phyloP scores from a whole-genome alignment of 768 basidiomycete genomes.

The Galerina marginata region DNA sequence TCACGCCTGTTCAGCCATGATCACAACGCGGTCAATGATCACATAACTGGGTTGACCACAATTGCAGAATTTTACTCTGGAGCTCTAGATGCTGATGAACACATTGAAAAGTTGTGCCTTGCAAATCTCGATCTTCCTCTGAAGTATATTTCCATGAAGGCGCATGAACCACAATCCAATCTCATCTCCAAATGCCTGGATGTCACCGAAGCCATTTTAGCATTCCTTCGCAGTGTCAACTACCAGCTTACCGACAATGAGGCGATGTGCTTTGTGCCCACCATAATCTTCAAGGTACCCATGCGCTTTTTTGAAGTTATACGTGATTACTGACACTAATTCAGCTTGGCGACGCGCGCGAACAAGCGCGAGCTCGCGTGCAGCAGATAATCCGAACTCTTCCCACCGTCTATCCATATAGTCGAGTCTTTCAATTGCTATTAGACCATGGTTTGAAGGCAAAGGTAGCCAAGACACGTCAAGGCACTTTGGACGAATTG shows the following conservation, averaged over 20 bases:
- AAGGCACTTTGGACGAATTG: conserved; percentile 86
- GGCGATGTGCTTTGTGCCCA: conserved; percentile 86
- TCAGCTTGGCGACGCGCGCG: conserved; percentile 92
- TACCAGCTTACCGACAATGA: conserved; percentile 88
- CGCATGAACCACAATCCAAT: conserved; percentile 91
- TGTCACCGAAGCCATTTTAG: conserved; percentile 77
- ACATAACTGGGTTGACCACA: conserved; percentile 74
- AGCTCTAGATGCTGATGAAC: conserved; percentile 61
- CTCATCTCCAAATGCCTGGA: conserved; percentile 88
- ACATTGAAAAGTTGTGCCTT: conserved; percentile 66
- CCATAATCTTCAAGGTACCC: conserved; percentile 83
- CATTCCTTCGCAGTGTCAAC: conserved; percentile 72
- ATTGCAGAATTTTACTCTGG: conserved; percentile 78
- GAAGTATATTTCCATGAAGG: conserved; percentile 92
- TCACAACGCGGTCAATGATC: conserved; percentile 94
- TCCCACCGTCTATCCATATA: conserved; percentile 91
- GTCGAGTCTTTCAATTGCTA: conserved; percentile 86
- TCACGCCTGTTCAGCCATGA: conserved; percentile 90
- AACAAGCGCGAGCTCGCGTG: conserved; percentile 79
- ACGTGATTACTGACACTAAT: background rate
- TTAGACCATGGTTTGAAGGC: conserved; percentile 89
- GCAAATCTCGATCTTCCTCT: conserved; percentile 91
- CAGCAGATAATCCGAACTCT: conserved; percentile 84
- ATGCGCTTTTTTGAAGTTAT: background rate
- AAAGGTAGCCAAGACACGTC: conserved; percentile 91